Conservation (phyloP, 2,329 filamentous ascomycete genomes). For the Zymoseptoria crescenta region DNA sequence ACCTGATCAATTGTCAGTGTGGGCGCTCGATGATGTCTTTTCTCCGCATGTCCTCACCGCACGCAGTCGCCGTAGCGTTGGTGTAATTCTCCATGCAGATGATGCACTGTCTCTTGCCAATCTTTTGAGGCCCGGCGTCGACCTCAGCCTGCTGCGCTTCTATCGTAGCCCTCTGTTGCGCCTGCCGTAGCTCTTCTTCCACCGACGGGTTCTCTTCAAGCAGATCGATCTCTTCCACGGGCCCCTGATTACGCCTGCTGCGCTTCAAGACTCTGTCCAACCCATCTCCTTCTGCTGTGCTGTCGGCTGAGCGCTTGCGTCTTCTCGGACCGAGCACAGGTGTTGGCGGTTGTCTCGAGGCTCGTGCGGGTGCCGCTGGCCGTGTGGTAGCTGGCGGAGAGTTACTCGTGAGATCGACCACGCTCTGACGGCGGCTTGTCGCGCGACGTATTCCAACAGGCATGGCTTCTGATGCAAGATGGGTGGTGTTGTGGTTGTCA, state of each 20-base stretch:
- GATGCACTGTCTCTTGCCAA: slow-evolving; percentile 50
- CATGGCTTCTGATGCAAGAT: slow-evolving; percentile 3
- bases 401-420: slow-evolving; percentile 12
- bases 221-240: slow-evolving; percentile 16
- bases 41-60: slow-evolving; percentile 42
- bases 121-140: slow-evolving; percentile 21
- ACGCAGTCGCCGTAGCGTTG: slow-evolving; percentile 52
- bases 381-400: background rate
- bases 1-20: slow-evolving; percentile 32
- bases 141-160: slow-evolving; percentile 20
- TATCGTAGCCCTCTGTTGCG: slow-evolving; percentile 20
- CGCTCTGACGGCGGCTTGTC: slow-evolving; percentile 1
- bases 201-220: slow-evolving; percentile 14
- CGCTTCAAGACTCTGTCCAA: slow-evolving; percentile 6
- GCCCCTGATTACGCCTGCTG: slow-evolving; percentile 3
- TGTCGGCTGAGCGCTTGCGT: slow-evolving; percentile 10
- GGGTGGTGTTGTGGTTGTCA: slow-evolving; percentile 3
- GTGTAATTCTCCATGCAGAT: slow-evolving; percentile 57
- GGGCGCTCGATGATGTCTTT: background rate
- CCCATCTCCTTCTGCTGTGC: slow-evolving; percentile 3
- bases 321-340: slow-evolving; percentile 1
- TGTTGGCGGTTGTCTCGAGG: background rate
- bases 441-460: slow-evolving; percentile 2
- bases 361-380: background rate
- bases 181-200: slow-evolving; percentile 31